Conservation (phyloP, 331 rosid species). For the Quercus lobata region DNA sequence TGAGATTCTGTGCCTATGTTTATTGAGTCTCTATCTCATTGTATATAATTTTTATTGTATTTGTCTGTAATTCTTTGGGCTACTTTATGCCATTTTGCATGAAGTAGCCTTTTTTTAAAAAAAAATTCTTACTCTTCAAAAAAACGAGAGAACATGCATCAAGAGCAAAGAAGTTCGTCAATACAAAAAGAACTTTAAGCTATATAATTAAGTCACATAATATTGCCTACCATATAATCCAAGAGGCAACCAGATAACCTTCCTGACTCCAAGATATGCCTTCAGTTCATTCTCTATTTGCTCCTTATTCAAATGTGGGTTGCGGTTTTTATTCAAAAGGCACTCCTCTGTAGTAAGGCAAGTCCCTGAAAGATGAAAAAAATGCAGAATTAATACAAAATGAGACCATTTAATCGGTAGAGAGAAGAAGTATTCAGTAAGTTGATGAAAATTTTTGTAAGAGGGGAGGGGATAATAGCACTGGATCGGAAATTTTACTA, state of each 20-base stretch:
- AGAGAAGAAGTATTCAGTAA: neutral
- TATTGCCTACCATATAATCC: slow-evolving; percentile 69
- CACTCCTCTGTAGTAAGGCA: slow-evolving; percentile 98
- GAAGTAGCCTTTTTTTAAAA: too few relatives aligned
- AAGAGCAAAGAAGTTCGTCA: neutral
- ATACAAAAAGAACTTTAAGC: neutral
- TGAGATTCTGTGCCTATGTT: too few relatives aligned
- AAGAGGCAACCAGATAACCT: slow-evolving; percentile 88
- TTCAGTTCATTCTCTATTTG: slow-evolving; percentile 79
- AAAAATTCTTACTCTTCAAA: too few relatives aligned
- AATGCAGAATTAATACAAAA: slow-evolving; percentile 2
- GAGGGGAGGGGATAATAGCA: neutral
- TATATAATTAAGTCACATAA: neutral
- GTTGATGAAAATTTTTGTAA: neutral
- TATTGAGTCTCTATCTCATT: too few relatives aligned
- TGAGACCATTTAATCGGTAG: neutral
- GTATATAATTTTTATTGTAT: too few relatives aligned
- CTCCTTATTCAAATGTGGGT: slow-evolving; percentile 64
- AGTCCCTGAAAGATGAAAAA: slow-evolving; percentile 59
- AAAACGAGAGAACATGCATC: neutral
- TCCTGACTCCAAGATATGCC: slow-evolving; percentile 77
- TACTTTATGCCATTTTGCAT: too few relatives aligned
- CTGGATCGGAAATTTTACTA: neutral
- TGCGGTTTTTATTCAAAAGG: slow-evolving; percentile 86
- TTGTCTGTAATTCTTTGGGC: too few relatives aligned